These are phyloP conservation scores for Comarum palustre DNA, from an alignment of 306 rosid species.

Conservation along the genomic window DNA sequence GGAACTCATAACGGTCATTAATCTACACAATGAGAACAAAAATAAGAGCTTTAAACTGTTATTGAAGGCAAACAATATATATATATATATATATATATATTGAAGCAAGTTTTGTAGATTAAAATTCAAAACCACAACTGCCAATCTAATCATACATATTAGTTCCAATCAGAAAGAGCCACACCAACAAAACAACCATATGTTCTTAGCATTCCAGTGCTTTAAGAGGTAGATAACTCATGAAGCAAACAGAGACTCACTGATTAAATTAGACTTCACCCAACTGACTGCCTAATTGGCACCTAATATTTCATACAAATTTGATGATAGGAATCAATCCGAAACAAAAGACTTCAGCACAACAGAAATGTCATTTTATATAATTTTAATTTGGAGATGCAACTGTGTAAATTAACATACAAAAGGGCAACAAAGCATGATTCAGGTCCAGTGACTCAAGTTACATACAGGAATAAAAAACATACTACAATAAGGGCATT, in stretches of 20 bases:
- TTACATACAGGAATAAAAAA: neutral
- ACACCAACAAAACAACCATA: neutral
- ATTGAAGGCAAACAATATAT: neutral
- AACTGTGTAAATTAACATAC: neutral
- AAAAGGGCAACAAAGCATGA: neutral
- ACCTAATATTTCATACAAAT: neutral
- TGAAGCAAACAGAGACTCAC: neutral
- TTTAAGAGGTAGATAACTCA: neutral
- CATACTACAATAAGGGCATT: neutral
- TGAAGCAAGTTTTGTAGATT: neutral
- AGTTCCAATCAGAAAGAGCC: neutral
- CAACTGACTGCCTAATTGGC: slow-evolving; percentile 1
- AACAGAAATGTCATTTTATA: neutral
- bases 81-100: neutral
- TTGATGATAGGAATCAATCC: neutral
- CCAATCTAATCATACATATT: neutral
- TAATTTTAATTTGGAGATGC: neutral
- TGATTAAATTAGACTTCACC: neutral
- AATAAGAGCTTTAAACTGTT: neutral
- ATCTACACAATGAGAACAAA: slow-evolving; percentile 42
- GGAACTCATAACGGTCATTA: slow-evolving; percentile 96
- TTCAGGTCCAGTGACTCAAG: neutral
- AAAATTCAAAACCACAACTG: neutral
- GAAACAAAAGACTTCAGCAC: neutral
- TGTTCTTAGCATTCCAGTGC: neutral